Conservation (phyloP, 2,329 filamentous ascomycete genomes). For the Cryphonectria radicalis region DNA sequence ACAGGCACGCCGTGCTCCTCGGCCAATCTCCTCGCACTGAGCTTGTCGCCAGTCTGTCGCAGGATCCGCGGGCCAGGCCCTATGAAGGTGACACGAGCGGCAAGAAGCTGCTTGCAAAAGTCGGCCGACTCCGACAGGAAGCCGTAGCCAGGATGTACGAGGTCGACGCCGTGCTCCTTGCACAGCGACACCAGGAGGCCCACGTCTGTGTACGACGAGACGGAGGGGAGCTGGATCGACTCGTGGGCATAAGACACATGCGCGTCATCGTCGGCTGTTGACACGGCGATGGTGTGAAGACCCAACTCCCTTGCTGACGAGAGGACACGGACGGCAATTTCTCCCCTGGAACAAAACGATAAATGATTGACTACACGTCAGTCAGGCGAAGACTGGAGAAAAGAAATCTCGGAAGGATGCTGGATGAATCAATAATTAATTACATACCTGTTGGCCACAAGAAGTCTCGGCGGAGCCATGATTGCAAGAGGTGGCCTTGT, state of each 20-base stretch:
- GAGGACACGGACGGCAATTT: slow-evolving; percentile 66
- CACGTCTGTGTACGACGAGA: slow-evolving; percentile 20
- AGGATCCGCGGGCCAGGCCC: slow-evolving; percentile 20
- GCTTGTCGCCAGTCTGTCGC: slow-evolving; percentile 20
- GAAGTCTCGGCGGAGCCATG: slow-evolving; percentile 12
- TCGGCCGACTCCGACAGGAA: slow-evolving; percentile 23
- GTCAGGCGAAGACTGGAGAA: background rate
- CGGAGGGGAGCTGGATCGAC: slow-evolving; percentile 53
- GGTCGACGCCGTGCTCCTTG: slow-evolving; percentile 13
- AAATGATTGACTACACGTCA: slow-evolving; percentile 39
- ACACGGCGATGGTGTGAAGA: slow-evolving; percentile 60
- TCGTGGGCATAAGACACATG: slow-evolving; percentile 58
- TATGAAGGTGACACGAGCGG: slow-evolving; percentile 16
- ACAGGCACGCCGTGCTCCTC: slow-evolving; percentile 15
- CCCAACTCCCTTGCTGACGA: slow-evolving; percentile 62
- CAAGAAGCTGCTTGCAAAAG: slow-evolving; percentile 16
- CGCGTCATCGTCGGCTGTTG: slow-evolving; percentile 57
- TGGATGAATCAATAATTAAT: too few species aligned
- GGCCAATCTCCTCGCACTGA: slow-evolving; percentile 22
- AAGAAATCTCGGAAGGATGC: background rate
- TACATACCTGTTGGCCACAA: slow-evolving; percentile 22
- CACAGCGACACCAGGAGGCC: slow-evolving; percentile 19
- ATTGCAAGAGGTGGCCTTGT: background rate
- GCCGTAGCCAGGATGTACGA: slow-evolving; percentile 25
- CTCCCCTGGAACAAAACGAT: slow-evolving; percentile 43